These are phyloP conservation scores for Glomus cerebriforme DNA, from an alignment of 192 early-diverging fungal species.

Conservation along the genomic window DNA sequence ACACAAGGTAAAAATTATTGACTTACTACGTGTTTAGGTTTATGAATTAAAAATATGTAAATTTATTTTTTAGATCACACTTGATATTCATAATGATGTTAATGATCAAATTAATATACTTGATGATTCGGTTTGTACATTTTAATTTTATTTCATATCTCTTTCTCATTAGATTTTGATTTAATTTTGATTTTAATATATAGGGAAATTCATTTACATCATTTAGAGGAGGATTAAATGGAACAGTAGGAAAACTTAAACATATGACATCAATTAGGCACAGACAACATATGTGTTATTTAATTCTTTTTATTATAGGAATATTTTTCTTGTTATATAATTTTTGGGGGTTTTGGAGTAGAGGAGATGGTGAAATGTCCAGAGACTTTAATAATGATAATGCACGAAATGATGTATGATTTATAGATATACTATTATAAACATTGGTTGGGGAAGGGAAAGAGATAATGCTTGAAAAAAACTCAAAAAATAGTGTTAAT, in stretches of 20 bases:
- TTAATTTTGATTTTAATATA: background rate
- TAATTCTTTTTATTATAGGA: background rate
- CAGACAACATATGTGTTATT: constrained; percentile 10
- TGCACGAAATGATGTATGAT: background rate
- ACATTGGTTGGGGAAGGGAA: background rate
- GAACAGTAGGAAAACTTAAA: background rate
- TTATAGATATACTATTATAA: too few relatives aligned
- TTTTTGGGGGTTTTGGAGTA: background rate
- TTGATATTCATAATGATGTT: constrained; percentile 51
- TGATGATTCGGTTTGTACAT: constrained; percentile 41
- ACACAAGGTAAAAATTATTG: constrained; percentile 40
- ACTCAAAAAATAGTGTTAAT: too few relatives aligned
- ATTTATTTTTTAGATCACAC: constrained; percentile 39
- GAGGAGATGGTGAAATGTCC: background rate
- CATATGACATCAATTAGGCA: constrained; percentile 24
- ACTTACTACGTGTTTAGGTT: too few relatives aligned
- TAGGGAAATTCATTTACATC: constrained; percentile 9
- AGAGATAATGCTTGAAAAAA: background rate
- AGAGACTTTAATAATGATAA: background rate
- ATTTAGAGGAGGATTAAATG: background rate
- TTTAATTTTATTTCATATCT: background rate
- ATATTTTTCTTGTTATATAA: constrained; percentile 15
- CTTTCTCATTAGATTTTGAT: background rate
- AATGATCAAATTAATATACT: constrained; percentile 43
- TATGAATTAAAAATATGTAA: background rate